These are phyloP conservation scores for Drechslerella coelobrocha DNA, from an alignment of 2,329 filamentous ascomycete species.

Conservation along the genomic window DNA sequence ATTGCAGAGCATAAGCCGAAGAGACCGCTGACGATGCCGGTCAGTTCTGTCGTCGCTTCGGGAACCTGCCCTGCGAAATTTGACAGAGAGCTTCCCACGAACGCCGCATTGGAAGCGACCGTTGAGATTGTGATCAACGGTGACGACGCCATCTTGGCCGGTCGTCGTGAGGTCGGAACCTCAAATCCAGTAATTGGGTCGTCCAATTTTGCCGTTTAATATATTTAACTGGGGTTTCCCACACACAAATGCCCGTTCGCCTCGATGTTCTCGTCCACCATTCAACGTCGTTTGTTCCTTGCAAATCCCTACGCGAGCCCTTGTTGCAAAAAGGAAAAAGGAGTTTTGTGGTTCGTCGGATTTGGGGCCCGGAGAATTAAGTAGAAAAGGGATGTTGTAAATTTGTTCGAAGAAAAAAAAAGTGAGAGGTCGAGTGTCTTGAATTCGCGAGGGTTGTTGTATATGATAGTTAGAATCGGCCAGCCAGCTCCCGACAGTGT, in stretches of 20 bases:
- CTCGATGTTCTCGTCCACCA: slow-evolving; percentile 14
- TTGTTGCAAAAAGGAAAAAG: not conserved
- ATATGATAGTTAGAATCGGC: slow-evolving; percentile 17
- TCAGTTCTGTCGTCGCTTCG: slow-evolving; percentile 47
- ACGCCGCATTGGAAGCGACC: slow-evolving; percentile 43
- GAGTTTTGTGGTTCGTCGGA: not conserved
- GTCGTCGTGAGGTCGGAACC: slow-evolving; percentile 50
- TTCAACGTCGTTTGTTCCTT: not conserved
- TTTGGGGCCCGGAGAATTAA: not conserved
- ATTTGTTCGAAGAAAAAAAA: slow-evolving; percentile 21
- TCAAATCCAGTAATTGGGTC: slow-evolving; percentile 36
- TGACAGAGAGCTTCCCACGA: slow-evolving; percentile 44
- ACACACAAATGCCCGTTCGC: slow-evolving; percentile 1
- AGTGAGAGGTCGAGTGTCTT: slow-evolving; percentile 3
- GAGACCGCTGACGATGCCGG: slow-evolving; percentile 46
- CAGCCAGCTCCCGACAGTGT: slow-evolving; percentile 22
- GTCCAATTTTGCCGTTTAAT: slow-evolving; percentile 50
- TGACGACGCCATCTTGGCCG: slow-evolving; percentile 47
- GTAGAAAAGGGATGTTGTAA: not conserved
- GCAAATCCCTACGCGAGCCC: not conserved
- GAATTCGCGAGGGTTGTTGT: slow-evolving; percentile 1
- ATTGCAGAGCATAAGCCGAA: slow-evolving; percentile 43
- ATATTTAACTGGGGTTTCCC: slow-evolving; percentile 9
- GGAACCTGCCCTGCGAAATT: slow-evolving; percentile 48
- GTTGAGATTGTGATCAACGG: slow-evolving; percentile 44